Conservation (phyloP, 2,329 filamentous ascomycete species). For the Curvularia sp. region DNA sequence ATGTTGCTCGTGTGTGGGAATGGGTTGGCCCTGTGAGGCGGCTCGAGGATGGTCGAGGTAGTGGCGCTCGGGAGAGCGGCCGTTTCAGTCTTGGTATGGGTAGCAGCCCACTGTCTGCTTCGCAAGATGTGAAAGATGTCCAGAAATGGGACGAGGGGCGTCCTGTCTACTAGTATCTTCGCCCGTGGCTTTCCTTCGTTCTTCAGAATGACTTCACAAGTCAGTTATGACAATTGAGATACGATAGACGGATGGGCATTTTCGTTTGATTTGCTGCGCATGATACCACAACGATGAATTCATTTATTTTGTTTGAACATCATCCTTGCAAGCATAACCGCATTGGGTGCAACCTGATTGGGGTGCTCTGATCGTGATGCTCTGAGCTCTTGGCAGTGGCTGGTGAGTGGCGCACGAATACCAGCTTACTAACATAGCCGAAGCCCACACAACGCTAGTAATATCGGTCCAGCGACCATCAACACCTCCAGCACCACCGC, state of each 20-base stretch:
- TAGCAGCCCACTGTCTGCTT: slow-evolving; percentile 42
- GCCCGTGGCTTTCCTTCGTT: slow-evolving; percentile 7
- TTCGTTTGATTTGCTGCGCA: slow-evolving; percentile 24
- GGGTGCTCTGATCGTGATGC: not conserved
- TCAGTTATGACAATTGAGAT: not conserved
- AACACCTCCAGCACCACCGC: slow-evolving; percentile 44
- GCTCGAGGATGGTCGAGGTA: slow-evolving; percentile 51
- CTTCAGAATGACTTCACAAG: slow-evolving; percentile 4
- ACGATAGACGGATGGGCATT: slow-evolving; percentile 4
- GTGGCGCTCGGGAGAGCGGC: slow-evolving; percentile 20
- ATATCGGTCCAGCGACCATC: slow-evolving; percentile 31
- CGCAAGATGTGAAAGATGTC: slow-evolving; percentile 42
- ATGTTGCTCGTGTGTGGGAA: slow-evolving; percentile 70
- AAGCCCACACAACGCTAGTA: slow-evolving; percentile 43
- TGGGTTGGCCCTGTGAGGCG: slow-evolving; percentile 69
- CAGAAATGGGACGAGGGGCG: slow-evolving; percentile 58
- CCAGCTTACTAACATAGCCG: slow-evolving; percentile 41
- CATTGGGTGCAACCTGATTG: not conserved
- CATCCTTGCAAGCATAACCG: not conserved
- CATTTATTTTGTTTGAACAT: slow-evolving; percentile 1
- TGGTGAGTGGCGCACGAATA: slow-evolving; percentile 20
- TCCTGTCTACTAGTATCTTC: slow-evolving; percentile 53
- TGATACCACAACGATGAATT: slow-evolving; percentile 39
- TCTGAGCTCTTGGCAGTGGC: slow-evolving; percentile 18
- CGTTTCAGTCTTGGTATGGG: slow-evolving; percentile 44